phyloP scores from a whole-genome alignment of 768 basidiomycete species.

The Neoboletus subvelutipes region DNA sequence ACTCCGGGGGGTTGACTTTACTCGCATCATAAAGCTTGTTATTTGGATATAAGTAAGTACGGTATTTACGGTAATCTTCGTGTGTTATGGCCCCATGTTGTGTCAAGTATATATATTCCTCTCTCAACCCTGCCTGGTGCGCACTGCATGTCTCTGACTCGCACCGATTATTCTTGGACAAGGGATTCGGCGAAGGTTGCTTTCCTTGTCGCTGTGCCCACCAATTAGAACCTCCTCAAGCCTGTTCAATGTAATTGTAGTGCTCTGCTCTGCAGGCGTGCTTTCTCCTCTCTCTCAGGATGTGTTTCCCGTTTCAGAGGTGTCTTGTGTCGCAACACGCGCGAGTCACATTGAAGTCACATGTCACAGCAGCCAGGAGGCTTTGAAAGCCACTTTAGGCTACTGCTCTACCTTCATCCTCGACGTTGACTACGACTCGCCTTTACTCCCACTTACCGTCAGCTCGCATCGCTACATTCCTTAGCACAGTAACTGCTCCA shows the following conservation, averaged over 20 bases:
- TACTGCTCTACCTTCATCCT: slow-evolving; percentile 20
- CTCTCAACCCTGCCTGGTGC: not conserved
- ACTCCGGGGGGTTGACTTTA: no score
- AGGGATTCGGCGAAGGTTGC: not conserved
- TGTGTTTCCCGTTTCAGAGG: slow-evolving; percentile 12
- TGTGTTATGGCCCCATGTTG: not conserved
- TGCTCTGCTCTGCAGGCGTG: slow-evolving; percentile 4
- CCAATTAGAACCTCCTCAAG: not conserved
- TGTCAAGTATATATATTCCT: not conserved
- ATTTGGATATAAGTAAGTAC: not conserved
- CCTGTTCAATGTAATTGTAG: not conserved
- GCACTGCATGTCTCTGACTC: not conserved
- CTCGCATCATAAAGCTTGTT: not conserved
- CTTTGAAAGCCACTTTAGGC: slow-evolving; percentile 29
- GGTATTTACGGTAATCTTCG: not conserved
- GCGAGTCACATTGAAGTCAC: slow-evolving; percentile 32
- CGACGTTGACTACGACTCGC: slow-evolving; percentile 28
- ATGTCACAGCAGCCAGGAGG: slow-evolving; percentile 34
- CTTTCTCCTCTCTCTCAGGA: not conserved
- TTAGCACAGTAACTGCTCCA: slow-evolving; percentile 3
- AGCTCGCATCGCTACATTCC: slow-evolving; percentile 4
- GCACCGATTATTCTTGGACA: not conserved
- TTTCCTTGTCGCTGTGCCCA: not conserved
- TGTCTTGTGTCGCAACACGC: slow-evolving; percentile 17
- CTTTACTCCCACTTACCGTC: slow-evolving; percentile 8